A percentile compares a stretch with the other conserved stretches of the same genome.
Conservation (phyloP, 352 stramenopile genomes). For the Globisporangium irregulare region DNA sequence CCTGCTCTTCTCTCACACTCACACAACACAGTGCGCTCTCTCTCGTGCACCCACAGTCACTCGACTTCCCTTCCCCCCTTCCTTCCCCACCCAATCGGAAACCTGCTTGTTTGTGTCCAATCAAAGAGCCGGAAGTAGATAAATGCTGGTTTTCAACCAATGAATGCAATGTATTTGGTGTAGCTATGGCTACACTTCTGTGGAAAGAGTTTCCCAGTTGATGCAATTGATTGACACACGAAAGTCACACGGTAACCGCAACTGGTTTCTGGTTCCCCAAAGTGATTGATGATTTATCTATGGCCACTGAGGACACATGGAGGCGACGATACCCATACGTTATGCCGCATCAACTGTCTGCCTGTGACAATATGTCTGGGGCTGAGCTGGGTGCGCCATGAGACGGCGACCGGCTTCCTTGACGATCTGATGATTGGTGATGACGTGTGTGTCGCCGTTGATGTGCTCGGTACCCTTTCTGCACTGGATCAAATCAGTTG, state of each 20-base stretch:
- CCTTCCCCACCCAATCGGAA: neutral
- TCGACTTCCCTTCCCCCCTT: neutral
- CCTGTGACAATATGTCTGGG: neutral
- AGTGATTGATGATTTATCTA: neutral
- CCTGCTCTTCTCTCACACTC: conserved; percentile 1
- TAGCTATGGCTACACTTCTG: conserved; percentile 3
- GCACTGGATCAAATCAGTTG: neutral
- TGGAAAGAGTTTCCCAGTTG: neutral
- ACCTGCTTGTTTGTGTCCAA: neutral
- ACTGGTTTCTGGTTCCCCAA: conserved; percentile 1
- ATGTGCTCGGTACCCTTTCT: neutral
- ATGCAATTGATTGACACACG: neutral
- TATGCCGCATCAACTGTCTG: neutral
- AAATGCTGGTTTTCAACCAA: neutral
- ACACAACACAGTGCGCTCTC: neutral
- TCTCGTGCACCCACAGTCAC: conserved; percentile 7
- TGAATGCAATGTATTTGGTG: neutral
- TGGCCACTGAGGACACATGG: neutral
- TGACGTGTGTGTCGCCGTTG: neutral
- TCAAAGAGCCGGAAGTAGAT: neutral
- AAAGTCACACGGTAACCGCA: neutral
- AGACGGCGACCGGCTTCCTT: neutral
- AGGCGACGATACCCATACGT: neutral
- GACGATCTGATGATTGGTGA: neutral
- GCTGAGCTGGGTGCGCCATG: neutral